These are phyloP conservation scores for Ochetophila trinervis DNA, from an alignment of 306 rosid species.

Conservation along the genomic window DNA sequence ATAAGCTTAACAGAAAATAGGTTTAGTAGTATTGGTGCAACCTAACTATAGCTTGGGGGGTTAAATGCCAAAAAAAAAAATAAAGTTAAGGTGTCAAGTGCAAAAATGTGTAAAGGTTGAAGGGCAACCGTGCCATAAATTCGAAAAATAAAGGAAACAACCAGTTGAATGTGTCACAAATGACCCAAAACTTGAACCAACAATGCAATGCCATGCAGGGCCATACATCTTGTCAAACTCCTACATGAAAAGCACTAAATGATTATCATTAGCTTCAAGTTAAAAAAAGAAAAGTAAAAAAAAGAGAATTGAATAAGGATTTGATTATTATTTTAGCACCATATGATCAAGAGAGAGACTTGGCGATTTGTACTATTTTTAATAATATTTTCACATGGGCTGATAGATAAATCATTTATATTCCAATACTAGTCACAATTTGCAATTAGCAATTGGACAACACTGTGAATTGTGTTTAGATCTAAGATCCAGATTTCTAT, in stretches of 20 bases:
- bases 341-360: constrained; percentile 5
- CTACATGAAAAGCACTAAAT: constrained; percentile 36
- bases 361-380: neutral
- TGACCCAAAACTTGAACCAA: constrained; percentile 93
- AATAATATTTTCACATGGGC: constrained; percentile 41
- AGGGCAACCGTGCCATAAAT: no score
- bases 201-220: constrained; percentile 98
- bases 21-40: no score
- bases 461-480: no score
- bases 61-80: no score
- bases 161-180: constrained; percentile 95
- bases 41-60: no score
- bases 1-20: no score
- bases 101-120: no score
- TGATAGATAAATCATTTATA: constrained; percentile 37
- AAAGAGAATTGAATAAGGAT: no score
- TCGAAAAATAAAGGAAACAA: constrained; percentile 85
- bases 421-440: neutral
- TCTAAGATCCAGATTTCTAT: constrained; percentile 16
- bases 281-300: no score
- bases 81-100: no score
- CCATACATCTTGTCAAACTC: constrained; percentile 92
- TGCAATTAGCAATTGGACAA: constrained; percentile 17
- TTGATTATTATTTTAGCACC: neutral
- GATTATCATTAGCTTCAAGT: neutral